Evolutionary conservation across 768 basidiomycete species (phyloP).

Genomic region (Russula griseocarnosa): DNA sequence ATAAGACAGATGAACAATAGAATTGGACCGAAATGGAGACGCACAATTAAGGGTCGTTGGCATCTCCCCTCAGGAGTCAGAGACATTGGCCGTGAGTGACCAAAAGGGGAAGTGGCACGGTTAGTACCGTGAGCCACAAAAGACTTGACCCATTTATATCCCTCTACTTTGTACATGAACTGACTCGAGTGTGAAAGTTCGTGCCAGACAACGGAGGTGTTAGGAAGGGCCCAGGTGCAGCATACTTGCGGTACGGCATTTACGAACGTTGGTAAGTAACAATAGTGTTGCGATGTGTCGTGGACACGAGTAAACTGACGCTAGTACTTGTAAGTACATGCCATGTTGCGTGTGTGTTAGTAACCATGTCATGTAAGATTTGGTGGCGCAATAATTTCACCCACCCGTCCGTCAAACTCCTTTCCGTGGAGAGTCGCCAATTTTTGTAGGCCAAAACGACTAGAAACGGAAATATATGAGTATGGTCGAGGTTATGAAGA

Average conservation of each 20-base stretch:
- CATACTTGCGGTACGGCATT: slow-evolving; percentile 2
- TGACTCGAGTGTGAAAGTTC: slow-evolving; percentile 22
- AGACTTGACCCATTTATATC: background rate
- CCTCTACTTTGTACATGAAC: background rate
- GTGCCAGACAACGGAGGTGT: background rate
- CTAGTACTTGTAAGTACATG: slow-evolving; percentile 9
- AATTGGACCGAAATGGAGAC: background rate
- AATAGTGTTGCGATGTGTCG: background rate
- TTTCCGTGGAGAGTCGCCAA: background rate
- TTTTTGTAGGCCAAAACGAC: background rate
- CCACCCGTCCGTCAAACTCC: background rate
- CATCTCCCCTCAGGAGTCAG: slow-evolving; percentile 4
- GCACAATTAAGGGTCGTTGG: background rate
- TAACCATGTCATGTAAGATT: background rate
- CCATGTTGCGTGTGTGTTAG: background rate
- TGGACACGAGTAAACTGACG: background rate
- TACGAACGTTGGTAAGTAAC: background rate
- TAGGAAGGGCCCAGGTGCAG: background rate
- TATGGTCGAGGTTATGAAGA: background rate
- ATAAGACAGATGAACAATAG: slow-evolving; percentile 17
- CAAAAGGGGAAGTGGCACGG: background rate
- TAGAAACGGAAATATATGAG: background rate
- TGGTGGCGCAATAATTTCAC: background rate
- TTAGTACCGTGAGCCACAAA: background rate
- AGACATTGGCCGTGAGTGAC: background rate